Percentiles rank a stretch among this genome's conserved stretches.
Evolutionary conservation across 139 green algal species (phyloP).

Genomic region (Micromonas commoda): DNA sequence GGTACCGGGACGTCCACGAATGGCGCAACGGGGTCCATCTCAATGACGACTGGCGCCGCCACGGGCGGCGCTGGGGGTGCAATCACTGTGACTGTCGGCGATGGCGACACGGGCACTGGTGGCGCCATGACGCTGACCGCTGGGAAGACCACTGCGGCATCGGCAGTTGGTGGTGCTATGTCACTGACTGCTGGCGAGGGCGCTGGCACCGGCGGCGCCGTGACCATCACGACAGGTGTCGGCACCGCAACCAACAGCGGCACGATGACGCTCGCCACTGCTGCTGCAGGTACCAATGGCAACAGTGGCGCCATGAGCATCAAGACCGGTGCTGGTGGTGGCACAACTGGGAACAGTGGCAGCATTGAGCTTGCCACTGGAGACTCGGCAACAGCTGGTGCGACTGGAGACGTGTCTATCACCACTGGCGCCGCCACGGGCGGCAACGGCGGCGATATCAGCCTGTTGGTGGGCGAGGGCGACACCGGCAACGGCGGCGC

Average conservation of each 20-base stretch:
- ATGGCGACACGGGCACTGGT: background rate
- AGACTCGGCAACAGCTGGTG: background rate
- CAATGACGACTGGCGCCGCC: background rate
- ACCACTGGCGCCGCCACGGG: background rate
- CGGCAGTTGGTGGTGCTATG: background rate
- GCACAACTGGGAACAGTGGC: too few species aligned
- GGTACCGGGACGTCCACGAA: background rate
- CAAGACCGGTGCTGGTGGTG: too few species aligned
- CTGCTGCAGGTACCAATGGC: background rate
- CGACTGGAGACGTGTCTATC: too few species aligned
- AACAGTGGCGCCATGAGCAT: background rate
- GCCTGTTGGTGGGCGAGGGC: background rate
- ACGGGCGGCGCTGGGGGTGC: background rate
- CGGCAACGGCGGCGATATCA: background rate
- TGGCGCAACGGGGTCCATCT: background rate
- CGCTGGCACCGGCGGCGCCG: background rate
- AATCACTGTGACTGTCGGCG: background rate
- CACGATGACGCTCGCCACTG: background rate
- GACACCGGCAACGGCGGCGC: too few species aligned
- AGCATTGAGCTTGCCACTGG: background rate
- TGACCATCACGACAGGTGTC: background rate
- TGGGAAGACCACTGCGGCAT: slow-evolving; percentile 1
- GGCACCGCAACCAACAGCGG: slow-evolving; percentile 1
- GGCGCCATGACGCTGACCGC: background rate
- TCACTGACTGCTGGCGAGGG: background rate